Conservation (phyloP, 306 rosid genomes). For the Sesbania bispinosa region DNA sequence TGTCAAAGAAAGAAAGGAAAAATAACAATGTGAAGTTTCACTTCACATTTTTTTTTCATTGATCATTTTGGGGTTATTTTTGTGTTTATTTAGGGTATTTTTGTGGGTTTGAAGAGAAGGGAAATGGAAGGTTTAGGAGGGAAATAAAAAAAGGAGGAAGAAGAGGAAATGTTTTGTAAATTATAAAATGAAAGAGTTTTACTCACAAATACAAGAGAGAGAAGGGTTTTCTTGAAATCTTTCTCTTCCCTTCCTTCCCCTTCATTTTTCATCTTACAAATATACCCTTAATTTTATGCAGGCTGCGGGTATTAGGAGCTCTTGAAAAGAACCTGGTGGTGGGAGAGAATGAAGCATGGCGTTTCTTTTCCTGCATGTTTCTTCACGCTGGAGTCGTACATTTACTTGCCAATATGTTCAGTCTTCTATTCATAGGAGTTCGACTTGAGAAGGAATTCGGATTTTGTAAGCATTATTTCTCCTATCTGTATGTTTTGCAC, state of each 20-base stretch:
- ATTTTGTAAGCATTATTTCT: constrained; percentile 46
- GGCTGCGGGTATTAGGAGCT: constrained; percentile 64
- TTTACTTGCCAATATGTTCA: constrained; percentile 67
- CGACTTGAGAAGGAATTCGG: constrained; percentile 90
- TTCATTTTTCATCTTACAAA: too few relatives aligned
- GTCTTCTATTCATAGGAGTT: constrained; percentile 76
- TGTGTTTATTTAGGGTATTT: too few relatives aligned
- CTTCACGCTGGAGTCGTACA: constrained; percentile 94
- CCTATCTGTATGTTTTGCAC: not conserved
- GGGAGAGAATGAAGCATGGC: constrained; percentile 59
- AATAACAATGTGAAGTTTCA: not conserved
- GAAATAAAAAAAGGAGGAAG: too few relatives aligned
- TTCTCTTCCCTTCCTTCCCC: too few relatives aligned
- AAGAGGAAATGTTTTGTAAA: too few relatives aligned
- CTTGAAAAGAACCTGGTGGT: constrained; percentile 48
- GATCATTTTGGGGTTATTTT: not conserved
- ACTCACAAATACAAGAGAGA: too few relatives aligned
- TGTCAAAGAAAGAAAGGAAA: not conserved
- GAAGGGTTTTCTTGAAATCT: too few relatives aligned
- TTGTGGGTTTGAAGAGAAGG: too few relatives aligned
- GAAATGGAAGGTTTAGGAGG: too few relatives aligned
- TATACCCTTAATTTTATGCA: constrained; percentile 37
- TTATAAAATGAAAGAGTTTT: too few relatives aligned
- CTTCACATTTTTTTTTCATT: not conserved
- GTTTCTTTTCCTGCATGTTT: constrained; percentile 79